Evolutionary conservation across 2,329 filamentous ascomycete genomes (phyloP), one percentile per base, ranked within the genome.

Genomic region (Aspergillus japonicus): DNA sequence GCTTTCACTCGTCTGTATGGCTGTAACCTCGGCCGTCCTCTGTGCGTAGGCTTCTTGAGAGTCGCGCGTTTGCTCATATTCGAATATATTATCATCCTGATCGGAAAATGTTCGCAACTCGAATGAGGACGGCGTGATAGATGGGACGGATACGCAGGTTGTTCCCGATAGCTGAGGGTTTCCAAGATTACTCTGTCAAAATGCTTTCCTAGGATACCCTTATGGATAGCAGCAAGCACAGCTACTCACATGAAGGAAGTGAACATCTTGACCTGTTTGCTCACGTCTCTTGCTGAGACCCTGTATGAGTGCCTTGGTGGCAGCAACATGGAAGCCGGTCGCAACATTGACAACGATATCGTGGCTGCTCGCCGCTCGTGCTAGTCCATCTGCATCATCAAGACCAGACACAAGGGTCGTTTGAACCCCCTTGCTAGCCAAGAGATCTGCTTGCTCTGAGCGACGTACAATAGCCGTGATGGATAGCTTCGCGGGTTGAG

Each of bases 311-410:
- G 81, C 80, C 54, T 70, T 71, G 0, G 77, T 78, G 3, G 74
- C 73, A 0, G 63, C 48, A 1, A 70, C 50, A 62, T 82, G 76
- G 56, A 68, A 79, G 5, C 77, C 77, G 2, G 68, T 66, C 1
- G 78, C 77, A 0, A 78, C 73, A 63, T 81, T 77, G 53, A 84
- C 75, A 7, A 83, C 74, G 56, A 82, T 47, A 56, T 68, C 65
- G 54, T 68, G 54, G 4, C 64, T 51, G 14, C 51, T 50, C 3
- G 66, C 64, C 19, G 56, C 50, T 7, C 52, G 24, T 24, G 39
- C 50, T 8, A 63, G 39, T 6, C 50, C 51, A 1, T 64, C 61
- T 2, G 58, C 35, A 31, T 66, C 65, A 47, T 68, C 64, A 3
- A 67, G 47, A 8, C 58, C 58, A 0, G 59, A 42, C 47, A 67